Base-by-base conservation (phyloP, 352 stramenopile genomes). In the Globisporangium nodosum region DNA sequence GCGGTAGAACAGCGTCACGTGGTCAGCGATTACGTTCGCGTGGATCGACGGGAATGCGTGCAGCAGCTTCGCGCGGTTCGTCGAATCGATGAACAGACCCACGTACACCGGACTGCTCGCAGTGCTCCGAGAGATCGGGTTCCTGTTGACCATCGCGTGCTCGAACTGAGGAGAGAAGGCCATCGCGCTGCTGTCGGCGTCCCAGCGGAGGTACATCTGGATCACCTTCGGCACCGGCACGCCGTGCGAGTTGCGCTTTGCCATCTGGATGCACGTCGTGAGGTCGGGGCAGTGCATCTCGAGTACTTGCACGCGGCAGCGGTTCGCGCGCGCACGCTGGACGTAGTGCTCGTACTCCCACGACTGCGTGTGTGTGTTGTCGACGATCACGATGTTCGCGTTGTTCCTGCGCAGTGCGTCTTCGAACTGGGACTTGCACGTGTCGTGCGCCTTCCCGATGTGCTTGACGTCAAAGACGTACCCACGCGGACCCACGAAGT, bases 311-410 rank as follows among this genome's bases (percentile, higher is more conserved):
- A 82, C 59, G 16, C 15, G 39, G 45, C 65, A 68, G 5, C 66
- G 67, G 39, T 53, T 53, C 12, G 54, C 66, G 11, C 31, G 64
- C 0, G 76, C 76, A 24, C 73, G 64, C 1, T 64, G 42, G 35
- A 81, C 71, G 37, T 92, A 92, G 18, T 63, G 37, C 20, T 77
- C 70, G 43, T 86, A 92, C 58, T 90, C 82, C 81, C 82, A 89
- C 27, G 50, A 54, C 55, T 87, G 78, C 3, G 81, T 89, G 55
- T 78, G 78, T 0, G 82, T 90, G 53, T 92, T 92, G 57, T 92
- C 82, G 5, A 90, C 74, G 8, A 92, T n/a, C 30, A 92, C 48
- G 33, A 92, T 54, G 3, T 64, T 52, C 9, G 60, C 56, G 8
- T 30, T 24, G 27, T 52, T 42, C 16, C 57, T 42, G 7, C 61